A percentile compares a stretch with the other conserved stretches of the same genome.
Conservation (phyloP, 306 rosid genomes). For the Betula pendula region DNA sequence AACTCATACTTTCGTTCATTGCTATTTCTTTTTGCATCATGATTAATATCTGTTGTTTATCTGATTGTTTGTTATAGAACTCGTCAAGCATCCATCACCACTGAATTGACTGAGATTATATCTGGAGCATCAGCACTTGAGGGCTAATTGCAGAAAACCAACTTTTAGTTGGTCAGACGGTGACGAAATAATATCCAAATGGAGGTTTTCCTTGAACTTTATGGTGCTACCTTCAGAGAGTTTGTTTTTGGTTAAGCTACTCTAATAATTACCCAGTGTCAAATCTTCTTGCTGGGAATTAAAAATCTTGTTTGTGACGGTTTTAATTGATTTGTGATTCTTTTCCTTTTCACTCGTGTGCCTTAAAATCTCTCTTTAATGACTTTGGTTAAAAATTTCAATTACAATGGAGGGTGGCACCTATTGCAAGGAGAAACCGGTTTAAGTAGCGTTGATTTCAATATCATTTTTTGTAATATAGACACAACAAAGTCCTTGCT, state of each 20-base stretch:
- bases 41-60: conserved; percentile 34
- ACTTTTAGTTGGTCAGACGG: conserved; percentile 31
- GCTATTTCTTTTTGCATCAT: neutral
- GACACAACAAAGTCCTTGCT: too few relatives aligned
- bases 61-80: conserved; percentile 55
- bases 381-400: neutral
- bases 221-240: conserved; percentile 37
- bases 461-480: too few relatives aligned
- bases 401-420: too few relatives aligned
- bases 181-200: conserved; percentile 44
- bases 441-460: too few relatives aligned
- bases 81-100: conserved; percentile 98
- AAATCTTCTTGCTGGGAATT: conserved; percentile 39
- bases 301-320: conserved; percentile 17
- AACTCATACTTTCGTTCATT: neutral
- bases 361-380: conserved; percentile 9
- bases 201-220: conserved; percentile 41
- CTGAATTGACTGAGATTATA: conserved; percentile 96
- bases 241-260: conserved; percentile 16
- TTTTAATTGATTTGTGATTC: conserved; percentile 35
- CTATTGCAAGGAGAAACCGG: too few relatives aligned
- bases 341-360: conserved; percentile 9
- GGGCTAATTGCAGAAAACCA: conserved; percentile 47
- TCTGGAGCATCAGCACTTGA: conserved; percentile 94
- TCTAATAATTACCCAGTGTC: conserved; percentile 53